These are phyloP conservation scores for Pichia sp. DNA, from an alignment of 1,139 yeast genomes.

Conservation along the genomic window DNA sequence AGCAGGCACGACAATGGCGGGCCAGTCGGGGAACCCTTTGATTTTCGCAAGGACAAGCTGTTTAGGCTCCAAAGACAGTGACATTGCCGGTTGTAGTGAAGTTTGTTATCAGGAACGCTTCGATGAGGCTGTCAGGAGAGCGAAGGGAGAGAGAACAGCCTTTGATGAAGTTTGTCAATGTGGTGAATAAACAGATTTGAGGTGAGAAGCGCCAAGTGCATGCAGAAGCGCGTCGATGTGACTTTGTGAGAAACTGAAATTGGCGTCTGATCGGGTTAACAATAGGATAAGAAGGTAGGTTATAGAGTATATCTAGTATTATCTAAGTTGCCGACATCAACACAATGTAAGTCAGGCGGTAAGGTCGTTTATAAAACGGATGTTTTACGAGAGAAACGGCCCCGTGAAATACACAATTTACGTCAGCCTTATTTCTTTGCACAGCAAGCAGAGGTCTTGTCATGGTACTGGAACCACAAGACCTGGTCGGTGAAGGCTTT, in stretches of 20 bases:
- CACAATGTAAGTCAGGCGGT: too few relatives aligned
- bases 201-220: too few relatives aligned
- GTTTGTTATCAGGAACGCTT: not conserved
- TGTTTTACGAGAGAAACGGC: not conserved
- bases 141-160: not conserved
- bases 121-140: not conserved
- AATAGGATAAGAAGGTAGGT: too few relatives aligned
- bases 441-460: not conserved
- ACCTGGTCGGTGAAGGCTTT: slow-evolving; percentile 60
- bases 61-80: slow-evolving; percentile 15
- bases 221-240: too few relatives aligned
- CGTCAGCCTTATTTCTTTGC: not conserved
- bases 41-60: slow-evolving; percentile 63
- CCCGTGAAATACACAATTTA: not conserved
- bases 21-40: slow-evolving; percentile 80
- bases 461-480: slow-evolving; percentile 41
- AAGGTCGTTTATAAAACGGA: not conserved
- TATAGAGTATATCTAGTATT: too few relatives aligned
- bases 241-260: too few relatives aligned
- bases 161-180: too few relatives aligned
- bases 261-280: too few relatives aligned
- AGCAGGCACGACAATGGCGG: slow-evolving; percentile 67
- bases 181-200: too few relatives aligned
- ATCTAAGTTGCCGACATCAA: too few relatives aligned
- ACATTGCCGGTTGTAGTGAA: not conserved